Evolutionary conservation across 345 rosid genomes (phyloP).

Genomic region (Pelargonium nanum): DNA sequence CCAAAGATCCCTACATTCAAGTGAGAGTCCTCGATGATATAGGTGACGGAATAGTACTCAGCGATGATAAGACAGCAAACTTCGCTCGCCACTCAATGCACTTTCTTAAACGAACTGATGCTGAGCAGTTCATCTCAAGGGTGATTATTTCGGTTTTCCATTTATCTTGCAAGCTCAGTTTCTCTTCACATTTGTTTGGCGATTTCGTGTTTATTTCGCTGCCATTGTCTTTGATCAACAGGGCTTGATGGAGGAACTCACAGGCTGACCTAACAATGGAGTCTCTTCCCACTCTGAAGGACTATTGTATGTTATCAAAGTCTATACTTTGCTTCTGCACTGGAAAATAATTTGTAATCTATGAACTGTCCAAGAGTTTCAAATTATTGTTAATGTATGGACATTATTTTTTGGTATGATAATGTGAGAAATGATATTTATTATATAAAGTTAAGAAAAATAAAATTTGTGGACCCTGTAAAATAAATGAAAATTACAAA

Average conservation of each 20-base stretch:
- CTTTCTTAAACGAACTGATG: conserved; percentile 86
- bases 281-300: too few relatives aligned
- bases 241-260: conserved; percentile 91
- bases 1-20: conserved; percentile 89
- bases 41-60: conserved; percentile 60
- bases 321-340: too few relatives aligned
- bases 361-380: too few relatives aligned
- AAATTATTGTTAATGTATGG: too few relatives aligned
- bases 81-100: conserved; percentile 81
- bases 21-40: conserved; percentile 77
- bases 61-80: conserved; percentile 58
- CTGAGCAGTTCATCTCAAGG: conserved; percentile 76
- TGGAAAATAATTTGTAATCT: too few relatives aligned
- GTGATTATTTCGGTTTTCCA: conserved; percentile 46
- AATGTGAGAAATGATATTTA: too few relatives aligned
- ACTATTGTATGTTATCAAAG: too few relatives aligned
- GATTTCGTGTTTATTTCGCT: background rate
- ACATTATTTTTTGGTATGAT: too few relatives aligned
- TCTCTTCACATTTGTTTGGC: background rate
- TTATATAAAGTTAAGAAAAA: too few relatives aligned
- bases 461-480: too few relatives aligned
- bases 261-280: conserved; percentile 24
- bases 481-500: too few relatives aligned
- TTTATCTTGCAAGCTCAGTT: conserved; percentile 1
- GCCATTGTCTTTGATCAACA: conserved; percentile 22